Conservation (phyloP, 257 asterid genomes). For the Capsicum rhomboideum region DNA sequence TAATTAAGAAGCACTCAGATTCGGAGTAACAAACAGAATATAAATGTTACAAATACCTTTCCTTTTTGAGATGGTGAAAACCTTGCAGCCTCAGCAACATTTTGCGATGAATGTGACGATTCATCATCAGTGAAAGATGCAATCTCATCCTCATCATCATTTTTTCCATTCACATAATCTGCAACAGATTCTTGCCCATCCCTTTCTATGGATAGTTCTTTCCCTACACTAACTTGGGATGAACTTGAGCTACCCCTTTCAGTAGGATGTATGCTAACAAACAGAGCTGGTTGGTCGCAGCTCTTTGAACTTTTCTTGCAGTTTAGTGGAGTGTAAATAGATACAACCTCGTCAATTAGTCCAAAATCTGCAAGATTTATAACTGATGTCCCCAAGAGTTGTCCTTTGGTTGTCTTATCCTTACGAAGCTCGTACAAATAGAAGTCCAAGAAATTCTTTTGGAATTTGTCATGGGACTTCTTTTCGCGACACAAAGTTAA, state of each 20-base stretch:
- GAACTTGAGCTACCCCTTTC: conserved; percentile 54
- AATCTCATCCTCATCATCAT: conserved; percentile 33
- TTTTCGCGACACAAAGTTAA: conserved; percentile 39
- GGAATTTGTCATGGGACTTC: conserved; percentile 38
- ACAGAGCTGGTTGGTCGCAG: conserved; percentile 45
- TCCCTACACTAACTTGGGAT: conserved; percentile 42
- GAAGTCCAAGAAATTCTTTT: conserved; percentile 63
- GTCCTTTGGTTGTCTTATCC: conserved; percentile 56
- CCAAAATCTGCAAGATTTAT: conserved; percentile 78
- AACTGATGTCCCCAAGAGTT: conserved; percentile 53
- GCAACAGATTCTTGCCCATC: conserved; percentile 51
- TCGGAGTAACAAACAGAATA: neutral
- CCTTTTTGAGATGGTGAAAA: conserved; percentile 60
- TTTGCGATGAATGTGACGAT: conserved; percentile 69
- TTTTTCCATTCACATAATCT: conserved; percentile 7
- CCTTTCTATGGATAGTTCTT: conserved; percentile 34
- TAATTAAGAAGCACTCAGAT: neutral
- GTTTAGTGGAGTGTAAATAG: conserved; percentile 45
- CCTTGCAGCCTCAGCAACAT: conserved; percentile 37
- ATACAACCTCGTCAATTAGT: conserved; percentile 31
- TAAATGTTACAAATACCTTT: conserved; percentile 31
- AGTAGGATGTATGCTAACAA: conserved; percentile 46
- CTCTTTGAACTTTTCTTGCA: conserved; percentile 50
- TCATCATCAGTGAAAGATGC: conserved; percentile 53
- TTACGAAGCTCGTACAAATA: conserved; percentile 62